Conservation (phyloP, 2,329 filamentous ascomycete genomes). For the Cladophialophora carrionii region DNA sequence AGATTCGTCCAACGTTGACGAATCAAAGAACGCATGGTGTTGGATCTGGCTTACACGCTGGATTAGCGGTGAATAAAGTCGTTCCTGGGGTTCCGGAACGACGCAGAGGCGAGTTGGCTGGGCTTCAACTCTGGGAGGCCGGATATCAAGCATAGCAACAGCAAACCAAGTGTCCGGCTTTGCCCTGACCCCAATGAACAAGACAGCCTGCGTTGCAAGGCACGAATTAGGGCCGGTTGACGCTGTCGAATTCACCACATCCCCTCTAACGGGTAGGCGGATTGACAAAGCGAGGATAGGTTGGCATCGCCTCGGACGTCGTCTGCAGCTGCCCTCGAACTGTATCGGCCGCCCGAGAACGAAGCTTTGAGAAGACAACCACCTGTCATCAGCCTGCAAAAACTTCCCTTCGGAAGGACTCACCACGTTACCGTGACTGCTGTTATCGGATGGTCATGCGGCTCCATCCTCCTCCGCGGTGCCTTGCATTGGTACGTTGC, state of each 20-base stretch:
- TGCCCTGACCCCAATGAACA: not conserved
- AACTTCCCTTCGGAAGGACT: not conserved
- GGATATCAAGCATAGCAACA: not conserved
- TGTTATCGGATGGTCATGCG: not conserved
- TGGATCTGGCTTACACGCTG: slow-evolving; percentile 15
- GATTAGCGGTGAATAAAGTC: slow-evolving; percentile 33
- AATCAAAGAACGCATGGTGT: slow-evolving; percentile 25
- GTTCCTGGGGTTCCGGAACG: slow-evolving; percentile 23
- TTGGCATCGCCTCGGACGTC: not conserved
- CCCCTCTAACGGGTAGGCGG: not conserved
- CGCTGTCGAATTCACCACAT: not conserved
- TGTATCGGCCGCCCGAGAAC: not conserved
- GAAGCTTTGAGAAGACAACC: not conserved
- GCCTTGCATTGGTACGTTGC: slow-evolving; percentile 25
- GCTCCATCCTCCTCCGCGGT: slow-evolving; percentile 10
- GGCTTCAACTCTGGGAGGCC: not conserved
- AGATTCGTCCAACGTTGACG: slow-evolving; percentile 20
- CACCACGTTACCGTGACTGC: not conserved
- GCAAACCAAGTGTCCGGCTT: not conserved
- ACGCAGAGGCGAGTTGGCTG: slow-evolving; percentile 15
- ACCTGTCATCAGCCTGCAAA: not conserved
- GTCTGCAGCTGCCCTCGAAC: slow-evolving; percentile 13
- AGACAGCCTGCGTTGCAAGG: not conserved
- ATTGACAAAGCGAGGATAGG: not conserved
- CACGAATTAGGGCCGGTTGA: not conserved